Conservation (phyloP, 2,329 filamentous ascomycete genomes). For the Colletotrichum costaricense region DNA sequence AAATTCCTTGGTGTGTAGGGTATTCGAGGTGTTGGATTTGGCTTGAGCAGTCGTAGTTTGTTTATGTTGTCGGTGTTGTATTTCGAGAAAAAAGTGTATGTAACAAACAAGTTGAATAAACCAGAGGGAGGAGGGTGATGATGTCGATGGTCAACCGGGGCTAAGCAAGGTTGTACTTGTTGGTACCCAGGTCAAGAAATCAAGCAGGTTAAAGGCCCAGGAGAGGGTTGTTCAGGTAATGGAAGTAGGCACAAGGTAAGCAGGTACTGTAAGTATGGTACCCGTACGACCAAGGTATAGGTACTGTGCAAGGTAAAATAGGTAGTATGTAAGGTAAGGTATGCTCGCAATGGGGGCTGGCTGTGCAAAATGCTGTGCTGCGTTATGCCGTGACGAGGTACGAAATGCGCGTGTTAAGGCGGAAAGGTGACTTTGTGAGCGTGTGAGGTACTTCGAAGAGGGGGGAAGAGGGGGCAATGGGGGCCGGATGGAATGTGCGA, state of each 20-base stretch:
- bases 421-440: no score
- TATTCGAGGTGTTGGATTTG: neutral
- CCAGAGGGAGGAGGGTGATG: neutral
- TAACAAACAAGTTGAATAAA: neutral
- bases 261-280: neutral
- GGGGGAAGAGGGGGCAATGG: neutral
- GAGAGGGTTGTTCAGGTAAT: neutral
- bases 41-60: neutral
- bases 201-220: neutral
- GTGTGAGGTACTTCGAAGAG: neutral
- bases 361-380: constrained; percentile 6
- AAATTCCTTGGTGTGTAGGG: no score
- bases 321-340: neutral
- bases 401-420: no score
- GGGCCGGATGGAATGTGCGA: constrained; percentile 5
- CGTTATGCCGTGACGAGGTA: neutral
- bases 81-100: neutral
- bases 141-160: neutral
- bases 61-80: neutral
- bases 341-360: neutral
- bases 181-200: neutral
- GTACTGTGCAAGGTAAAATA: no score
- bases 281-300: no score
- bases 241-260: neutral
- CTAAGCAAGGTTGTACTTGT: neutral